A percentile compares a stretch with the other conserved stretches of the same genome.
phyloP scores from a whole-genome alignment of 371 early-diverging fungal species.

The Lichtheimia hyalospora region DNA sequence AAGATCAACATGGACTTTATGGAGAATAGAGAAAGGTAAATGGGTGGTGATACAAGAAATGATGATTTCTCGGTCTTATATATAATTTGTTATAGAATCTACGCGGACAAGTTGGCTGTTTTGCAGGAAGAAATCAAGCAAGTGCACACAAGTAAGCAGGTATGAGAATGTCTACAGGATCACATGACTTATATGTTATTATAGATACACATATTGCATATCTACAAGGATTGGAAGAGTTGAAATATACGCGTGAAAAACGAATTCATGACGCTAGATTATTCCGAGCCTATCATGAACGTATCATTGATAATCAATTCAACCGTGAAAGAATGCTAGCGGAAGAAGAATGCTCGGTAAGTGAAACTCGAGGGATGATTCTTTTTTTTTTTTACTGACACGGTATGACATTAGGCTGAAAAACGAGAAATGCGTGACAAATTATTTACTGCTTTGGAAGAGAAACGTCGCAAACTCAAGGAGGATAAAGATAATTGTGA shows the following conservation, averaged over 20 bases:
- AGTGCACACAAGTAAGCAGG: constrained; percentile 29
- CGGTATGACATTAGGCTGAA: constrained; percentile 40
- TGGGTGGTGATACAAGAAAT: not conserved
- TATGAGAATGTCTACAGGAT: too few relatives aligned
- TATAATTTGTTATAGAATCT: constrained; percentile 20
- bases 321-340: constrained; percentile 53
- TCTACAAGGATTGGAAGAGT: constrained; percentile 58
- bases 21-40: constrained; percentile 42
- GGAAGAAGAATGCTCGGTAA: constrained; percentile 61
- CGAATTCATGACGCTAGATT: constrained; percentile 56
- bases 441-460: constrained; percentile 73
- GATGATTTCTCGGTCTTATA: constrained; percentile 8
- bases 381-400: too few relatives aligned
- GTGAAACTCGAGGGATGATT: not conserved
- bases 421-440: constrained; percentile 73
- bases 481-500: constrained; percentile 87
- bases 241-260: constrained; percentile 56
- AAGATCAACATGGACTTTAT: constrained; percentile 40
- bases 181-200: not conserved
- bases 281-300: constrained; percentile 70
- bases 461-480: constrained; percentile 69
- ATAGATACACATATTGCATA: constrained; percentile 71
- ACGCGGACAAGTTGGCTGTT: constrained; percentile 25
- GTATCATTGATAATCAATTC: constrained; percentile 67
- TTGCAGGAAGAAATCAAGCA: constrained; percentile 32